These are phyloP conservation scores for Debaryomycetaceae sp. DNA, from an alignment of 1,139 yeast species.

Conservation along the genomic window DNA sequence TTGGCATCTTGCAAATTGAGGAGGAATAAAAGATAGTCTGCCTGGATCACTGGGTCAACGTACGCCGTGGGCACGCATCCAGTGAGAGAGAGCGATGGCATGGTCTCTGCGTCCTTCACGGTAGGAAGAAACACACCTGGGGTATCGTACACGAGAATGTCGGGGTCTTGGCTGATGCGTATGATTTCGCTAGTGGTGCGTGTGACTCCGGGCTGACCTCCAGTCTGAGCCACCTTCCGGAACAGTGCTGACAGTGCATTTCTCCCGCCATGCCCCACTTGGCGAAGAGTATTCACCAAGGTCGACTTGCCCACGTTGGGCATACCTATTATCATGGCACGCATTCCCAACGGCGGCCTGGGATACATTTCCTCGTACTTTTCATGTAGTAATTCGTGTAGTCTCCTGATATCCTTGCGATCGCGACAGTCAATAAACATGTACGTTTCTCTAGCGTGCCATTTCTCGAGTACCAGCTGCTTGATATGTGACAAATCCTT, in stretches of 20 bases:
- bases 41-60: slow-evolving; percentile 76
- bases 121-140: slow-evolving; percentile 89
- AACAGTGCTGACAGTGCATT: slow-evolving; percentile 10
- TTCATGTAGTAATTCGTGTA: slow-evolving; percentile 40
- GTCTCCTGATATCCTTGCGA: slow-evolving; percentile 35
- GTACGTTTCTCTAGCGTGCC: slow-evolving; percentile 52
- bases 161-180: slow-evolving; percentile 49
- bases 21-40: slow-evolving; percentile 71
- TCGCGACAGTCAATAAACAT: slow-evolving; percentile 53
- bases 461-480: slow-evolving; percentile 26
- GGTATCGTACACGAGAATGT: slow-evolving; percentile 70
- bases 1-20: slow-evolving; percentile 53
- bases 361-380: slow-evolving; percentile 38
- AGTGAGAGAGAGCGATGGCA: slow-evolving; percentile 64
- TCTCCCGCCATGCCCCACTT: slow-evolving; percentile 39
- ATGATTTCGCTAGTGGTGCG: slow-evolving; percentile 70
- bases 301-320: slow-evolving; percentile 99
- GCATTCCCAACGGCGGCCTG: slow-evolving; percentile 73
- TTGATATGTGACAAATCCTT: slow-evolving; percentile 38
- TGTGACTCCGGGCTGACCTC: slow-evolving; percentile 89
- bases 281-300: slow-evolving; percentile 62
- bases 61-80: slow-evolving; percentile 67
- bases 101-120: slow-evolving; percentile 53
- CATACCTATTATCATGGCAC: slow-evolving; percentile 80
- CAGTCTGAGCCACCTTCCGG: slow-evolving; percentile 72